Evolutionary conservation across 345 rosid species (phyloP).

Genomic region (Hypericum androsaemum): DNA sequence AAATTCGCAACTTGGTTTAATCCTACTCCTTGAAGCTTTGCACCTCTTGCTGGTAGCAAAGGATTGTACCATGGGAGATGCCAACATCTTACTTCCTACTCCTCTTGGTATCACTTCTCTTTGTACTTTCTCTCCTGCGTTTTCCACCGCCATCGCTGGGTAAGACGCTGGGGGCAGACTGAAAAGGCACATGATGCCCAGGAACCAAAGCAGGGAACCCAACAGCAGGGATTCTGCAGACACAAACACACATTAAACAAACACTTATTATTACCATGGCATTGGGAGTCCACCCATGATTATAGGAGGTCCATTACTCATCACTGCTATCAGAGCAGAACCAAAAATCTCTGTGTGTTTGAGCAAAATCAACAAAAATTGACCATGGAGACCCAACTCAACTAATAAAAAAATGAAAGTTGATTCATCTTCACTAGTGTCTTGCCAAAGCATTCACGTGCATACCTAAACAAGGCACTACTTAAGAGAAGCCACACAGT

Average conservation of each 20-base stretch:
- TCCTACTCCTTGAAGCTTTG: conserved; percentile 62
- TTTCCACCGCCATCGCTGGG: conserved; percentile 31
- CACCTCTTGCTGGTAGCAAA: conserved; percentile 39
- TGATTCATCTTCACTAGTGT: no score
- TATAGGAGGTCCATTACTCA: no score
- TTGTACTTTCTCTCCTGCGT: conserved; percentile 31
- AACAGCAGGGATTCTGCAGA: conserved; percentile 97
- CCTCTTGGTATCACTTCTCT: conserved; percentile 42
- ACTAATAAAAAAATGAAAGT: no score
- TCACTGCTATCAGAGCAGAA: no score
- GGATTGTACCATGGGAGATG: conserved; percentile 7
- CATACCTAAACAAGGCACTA: no score
- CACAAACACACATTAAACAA: conserved; percentile 9
- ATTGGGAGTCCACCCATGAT: neutral
- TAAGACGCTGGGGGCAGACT: conserved; percentile 27
- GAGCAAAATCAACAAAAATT: no score
- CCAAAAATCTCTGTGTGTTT: no score
- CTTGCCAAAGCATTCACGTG: no score
- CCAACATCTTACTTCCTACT: conserved; percentile 32
- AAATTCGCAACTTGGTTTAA: conserved; percentile 21
- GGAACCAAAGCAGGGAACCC: conserved; percentile 99
- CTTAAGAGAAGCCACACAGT: no score
- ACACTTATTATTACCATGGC: no score
- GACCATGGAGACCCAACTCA: no score
- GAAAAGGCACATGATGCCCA: conserved; percentile 73